Evolutionary conservation across 306 rosid species (phyloP), one percentile per base, ranked within the genome.

Genomic region (Cyclanthera cordifolia): DNA sequence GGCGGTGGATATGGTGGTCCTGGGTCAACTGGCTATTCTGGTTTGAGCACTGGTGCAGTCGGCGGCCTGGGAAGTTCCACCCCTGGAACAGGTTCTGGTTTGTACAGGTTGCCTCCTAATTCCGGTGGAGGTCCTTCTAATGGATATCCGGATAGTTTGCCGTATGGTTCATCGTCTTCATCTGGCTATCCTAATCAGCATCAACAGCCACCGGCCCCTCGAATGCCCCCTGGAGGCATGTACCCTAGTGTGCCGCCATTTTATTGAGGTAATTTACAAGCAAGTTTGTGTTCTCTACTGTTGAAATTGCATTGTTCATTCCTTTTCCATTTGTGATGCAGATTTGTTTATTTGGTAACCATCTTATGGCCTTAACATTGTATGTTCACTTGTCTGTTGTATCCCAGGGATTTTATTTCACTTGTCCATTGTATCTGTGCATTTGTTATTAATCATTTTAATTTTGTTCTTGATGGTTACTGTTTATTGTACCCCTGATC

Each of bases 171-270:
- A 47, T 84, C 96, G 0, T 74, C 85, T 6, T 78, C 85, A 0
- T 57, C 91, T 23, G 90, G 80, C 14, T 86, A 86, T 67, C 93
- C 80, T 32, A 86, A 79, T 79, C 97, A 82, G 73, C 96, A 88
- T 79, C 95, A 79, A 65, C 95, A 87, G 46, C 81, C 97, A 0
- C 87, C 95, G 1, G 82, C 78, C 5, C 95, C 93, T 3, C 83
- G 95, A 85, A 87, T 81, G 74, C 95, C 91, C 1, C 90, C 85
- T 10, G 95, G 92, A 25, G 90, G 92, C 4, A 84, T 92, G 95
- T 89, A 92, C 76, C 95, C 88, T 2, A 89, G 77, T 50, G 88
- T 73, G 17, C 97, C 94, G 9, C 94, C 90, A 15, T 92, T 87
- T 75, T 92, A 79, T 81, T 92, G 82, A 91, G 96, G 97, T 92